Conservation (phyloP, 1,139 yeast species). For the Arxiozyma heterogenica region DNA sequence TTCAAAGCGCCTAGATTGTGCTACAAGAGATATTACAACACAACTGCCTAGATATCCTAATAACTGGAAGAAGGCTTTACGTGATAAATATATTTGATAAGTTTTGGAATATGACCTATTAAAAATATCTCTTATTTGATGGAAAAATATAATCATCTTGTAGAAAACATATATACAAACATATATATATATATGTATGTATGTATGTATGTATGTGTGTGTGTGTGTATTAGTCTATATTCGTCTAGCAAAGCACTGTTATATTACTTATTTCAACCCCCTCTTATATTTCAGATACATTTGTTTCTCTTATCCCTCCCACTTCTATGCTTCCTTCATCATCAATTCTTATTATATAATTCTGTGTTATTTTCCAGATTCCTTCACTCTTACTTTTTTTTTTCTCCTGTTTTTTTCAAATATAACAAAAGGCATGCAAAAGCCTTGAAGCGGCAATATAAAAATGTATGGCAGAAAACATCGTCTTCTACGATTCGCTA, state of each 20-base stretch:
- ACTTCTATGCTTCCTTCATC: not conserved
- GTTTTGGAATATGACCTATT: conserved; percentile 24
- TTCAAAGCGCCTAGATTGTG: conserved; percentile 23
- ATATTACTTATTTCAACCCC: not conserved
- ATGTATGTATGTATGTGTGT: no score
- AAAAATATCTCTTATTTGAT: conserved; percentile 26
- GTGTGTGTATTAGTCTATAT: no score
- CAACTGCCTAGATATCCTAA: conserved; percentile 30
- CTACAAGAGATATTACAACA: conserved; percentile 26
- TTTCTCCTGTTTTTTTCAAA: no score
- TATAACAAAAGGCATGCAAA: no score
- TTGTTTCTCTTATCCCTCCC: no score
- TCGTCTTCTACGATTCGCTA: no score
- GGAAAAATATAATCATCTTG: conserved; percentile 22
- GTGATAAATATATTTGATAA: conserved; percentile 26
- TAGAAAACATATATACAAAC: no score
- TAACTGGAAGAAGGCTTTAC: conserved; percentile 29
- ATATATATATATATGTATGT: no score
- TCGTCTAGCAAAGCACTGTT: not conserved
- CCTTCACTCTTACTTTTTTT: not conserved
- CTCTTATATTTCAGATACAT: no score
- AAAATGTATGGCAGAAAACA: no score
- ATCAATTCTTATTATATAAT: not conserved
- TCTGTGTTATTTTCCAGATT: not conserved
- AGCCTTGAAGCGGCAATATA: no score